phyloP scores from a whole-genome alignment of 805 yeast genomes.

The Candida maris region DNA sequence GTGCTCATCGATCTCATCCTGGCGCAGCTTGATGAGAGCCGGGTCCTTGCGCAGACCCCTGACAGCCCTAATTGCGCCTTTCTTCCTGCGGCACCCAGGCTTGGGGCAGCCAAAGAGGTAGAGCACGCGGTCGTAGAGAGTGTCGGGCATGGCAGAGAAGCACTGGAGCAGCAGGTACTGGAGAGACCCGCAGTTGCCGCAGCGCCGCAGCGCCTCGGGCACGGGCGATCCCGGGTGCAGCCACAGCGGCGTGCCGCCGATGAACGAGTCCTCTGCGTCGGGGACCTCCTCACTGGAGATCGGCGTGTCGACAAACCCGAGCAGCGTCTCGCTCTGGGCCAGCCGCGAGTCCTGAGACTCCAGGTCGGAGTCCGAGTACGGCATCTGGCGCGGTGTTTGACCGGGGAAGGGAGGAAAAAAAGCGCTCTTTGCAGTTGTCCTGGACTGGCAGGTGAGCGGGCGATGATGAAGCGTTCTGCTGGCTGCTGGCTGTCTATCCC shows the following conservation, averaged over 20 bases:
- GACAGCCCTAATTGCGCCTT: conserved; percentile 70
- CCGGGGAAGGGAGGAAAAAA: too few species aligned
- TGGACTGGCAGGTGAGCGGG: too few species aligned
- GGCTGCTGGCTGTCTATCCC: too few species aligned
- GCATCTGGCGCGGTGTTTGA: too few species aligned
- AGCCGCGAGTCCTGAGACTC: conserved; percentile 15
- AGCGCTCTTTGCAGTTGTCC: too few species aligned
- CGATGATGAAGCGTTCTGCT: too few species aligned
- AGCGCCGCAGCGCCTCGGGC: conserved; percentile 45
- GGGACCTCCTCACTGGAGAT: conserved; percentile 45
- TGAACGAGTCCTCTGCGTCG: conserved; percentile 61
- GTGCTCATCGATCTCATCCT: conserved; percentile 38
- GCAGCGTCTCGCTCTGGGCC: conserved; percentile 33
- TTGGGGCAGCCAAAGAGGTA: conserved; percentile 76
- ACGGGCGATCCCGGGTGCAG: conserved; percentile 59
- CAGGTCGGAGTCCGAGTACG: too few species aligned
- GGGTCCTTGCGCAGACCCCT: conserved; percentile 71
- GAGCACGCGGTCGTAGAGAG: conserved; percentile 73
- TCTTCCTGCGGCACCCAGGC: conserved; percentile 59
- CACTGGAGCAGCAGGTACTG: conserved; percentile 77
- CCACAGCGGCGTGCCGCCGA: conserved; percentile 82
- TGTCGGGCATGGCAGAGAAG: conserved; percentile 69
- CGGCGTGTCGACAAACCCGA: conserved; percentile 68
- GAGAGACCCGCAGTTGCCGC: conserved; percentile 60
- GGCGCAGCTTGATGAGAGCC: conserved; percentile 37